Base-by-base conservation (phyloP, 148 eudicot species). In the Camellia lanceoleosa region DNA sequence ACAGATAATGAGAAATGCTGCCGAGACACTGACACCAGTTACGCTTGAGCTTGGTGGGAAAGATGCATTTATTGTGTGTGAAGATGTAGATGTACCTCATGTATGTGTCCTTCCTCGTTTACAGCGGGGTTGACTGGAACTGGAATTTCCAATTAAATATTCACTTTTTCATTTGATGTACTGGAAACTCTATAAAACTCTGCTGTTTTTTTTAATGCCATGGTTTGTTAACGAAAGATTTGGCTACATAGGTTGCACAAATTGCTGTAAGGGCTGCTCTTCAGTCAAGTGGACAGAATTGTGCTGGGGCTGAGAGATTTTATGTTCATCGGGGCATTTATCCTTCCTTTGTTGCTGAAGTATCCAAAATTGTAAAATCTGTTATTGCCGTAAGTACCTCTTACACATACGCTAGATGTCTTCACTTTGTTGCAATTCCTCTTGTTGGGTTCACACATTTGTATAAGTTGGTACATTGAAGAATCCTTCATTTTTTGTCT, bases 41-140 rank as follows among this genome's bases (percentile, higher is more conserved):
- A 96, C 99, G 12, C 97, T 96, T 79, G 99, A 96, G 93, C 98
- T 96, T 82, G 99, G 99, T 82, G 99, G 99, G 81, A 96, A 96
- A 88, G 99, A 96, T 83, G 91, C 98, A 81, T 96, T 96, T 86
- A 87, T 96, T 90, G 99, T 96, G 74, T 96, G 99, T 79, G 99
- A 93, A 86, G 99, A 96, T 87, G 95, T 84, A 20, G 94, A 96
- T 85, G 87, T 93, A 41, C 90, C 93, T 64, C 97, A 94, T 86
- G 99, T 96, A 90, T 75, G 89, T 47, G 72, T 1, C 74, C 71
- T 84, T 77, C 67, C 51, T 79, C 52, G 73, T 56, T 56, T 56
- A 16, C 63, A 23, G 42, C 49, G 7, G 3, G 68, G 11, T 38
- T 63, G 46, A 46, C 47, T 41, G 66, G 49, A 75, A 54, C 44